Conservation (phyloP, 306 rosid species). For the Lathyrus oleraceus region DNA sequence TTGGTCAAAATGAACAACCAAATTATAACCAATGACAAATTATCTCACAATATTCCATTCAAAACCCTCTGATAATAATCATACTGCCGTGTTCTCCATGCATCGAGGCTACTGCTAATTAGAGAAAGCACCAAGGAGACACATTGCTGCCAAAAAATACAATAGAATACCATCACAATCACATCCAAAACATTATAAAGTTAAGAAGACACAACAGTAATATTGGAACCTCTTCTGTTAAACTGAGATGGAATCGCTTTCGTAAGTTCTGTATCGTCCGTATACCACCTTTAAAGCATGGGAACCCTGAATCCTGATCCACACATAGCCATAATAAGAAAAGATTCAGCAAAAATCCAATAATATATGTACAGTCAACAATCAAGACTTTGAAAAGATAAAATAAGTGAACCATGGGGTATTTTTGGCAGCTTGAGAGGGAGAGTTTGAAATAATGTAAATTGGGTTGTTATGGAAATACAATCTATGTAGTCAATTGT, state of each 20-base stretch:
- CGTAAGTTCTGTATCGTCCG: slow-evolving; percentile 96
- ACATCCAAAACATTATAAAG: slow-evolving; percentile 16
- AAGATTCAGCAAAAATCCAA: slow-evolving; percentile 27
- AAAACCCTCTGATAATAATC: slow-evolving; percentile 96
- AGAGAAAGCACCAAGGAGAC: slow-evolving; percentile 96
- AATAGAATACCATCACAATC: slow-evolving; percentile 29
- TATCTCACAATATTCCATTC: slow-evolving; percentile 89
- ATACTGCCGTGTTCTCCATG: slow-evolving; percentile 99
- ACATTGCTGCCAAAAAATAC: slow-evolving; percentile 72
- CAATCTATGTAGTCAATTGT: too few species aligned
- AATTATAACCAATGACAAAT: slow-evolving; percentile 35
- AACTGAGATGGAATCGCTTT: slow-evolving; percentile 88
- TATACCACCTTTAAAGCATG: slow-evolving; percentile 96
- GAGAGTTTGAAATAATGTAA: not conserved
- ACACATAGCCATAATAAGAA: slow-evolving; percentile 30
- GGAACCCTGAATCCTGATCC: slow-evolving; percentile 91
- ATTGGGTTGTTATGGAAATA: not conserved
- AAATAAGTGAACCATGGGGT: slow-evolving; percentile 14
- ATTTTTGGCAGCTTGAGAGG: not conserved
- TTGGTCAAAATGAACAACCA: slow-evolving; percentile 43
- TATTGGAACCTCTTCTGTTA: slow-evolving; percentile 92
- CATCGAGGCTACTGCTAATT: slow-evolving; percentile 97
- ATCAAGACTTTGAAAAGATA: not conserved
- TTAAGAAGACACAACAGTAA: not conserved
- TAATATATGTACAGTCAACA: not conserved